Conservation (phyloP, 2,329 filamentous ascomycete genomes). For the Fusarium verticillioides region DNA sequence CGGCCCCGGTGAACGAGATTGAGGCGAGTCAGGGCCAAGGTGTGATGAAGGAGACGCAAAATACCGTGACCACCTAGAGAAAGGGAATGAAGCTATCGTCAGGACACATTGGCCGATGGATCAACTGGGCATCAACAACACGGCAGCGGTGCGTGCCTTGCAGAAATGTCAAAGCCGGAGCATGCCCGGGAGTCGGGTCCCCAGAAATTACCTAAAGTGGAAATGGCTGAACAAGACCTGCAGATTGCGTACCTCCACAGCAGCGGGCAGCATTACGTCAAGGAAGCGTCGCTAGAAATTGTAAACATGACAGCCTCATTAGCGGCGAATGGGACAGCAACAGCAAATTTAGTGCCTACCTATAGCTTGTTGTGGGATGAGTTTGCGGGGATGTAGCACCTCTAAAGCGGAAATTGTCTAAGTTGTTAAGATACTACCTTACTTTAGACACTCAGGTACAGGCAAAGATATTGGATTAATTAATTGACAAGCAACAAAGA, state of each 20-base stretch:
- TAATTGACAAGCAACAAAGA: not conserved
- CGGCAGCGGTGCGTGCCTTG: conserved; percentile 4
- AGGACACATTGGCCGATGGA: not conserved
- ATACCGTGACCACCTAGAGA: not conserved
- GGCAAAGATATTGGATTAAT: not conserved
- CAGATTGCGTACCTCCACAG: not conserved
- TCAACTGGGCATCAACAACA: conserved; percentile 9
- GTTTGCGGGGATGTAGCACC: not conserved
- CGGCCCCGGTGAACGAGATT: not conserved
- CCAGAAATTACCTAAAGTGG: conserved; percentile 5
- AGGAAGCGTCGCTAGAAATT: not conserved
- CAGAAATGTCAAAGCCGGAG: conserved; percentile 11
- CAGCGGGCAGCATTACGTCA: conserved; percentile 22
- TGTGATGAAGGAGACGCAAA: not conserved
- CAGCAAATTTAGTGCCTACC: not conserved
- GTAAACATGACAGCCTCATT: not conserved
- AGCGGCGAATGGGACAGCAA: not conserved
- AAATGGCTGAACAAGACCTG: conserved; percentile 23
- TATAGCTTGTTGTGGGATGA: not conserved
- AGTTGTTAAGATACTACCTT: not conserved
- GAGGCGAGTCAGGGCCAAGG: not conserved
- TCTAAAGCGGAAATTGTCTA: not conserved
- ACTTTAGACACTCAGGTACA: not conserved
- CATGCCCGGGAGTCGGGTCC: not conserved
- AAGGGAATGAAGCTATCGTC: conserved; percentile 12